phyloP scores from a whole-genome alignment of 139 green algal genomes.

The Chlorella sp. region DNA sequence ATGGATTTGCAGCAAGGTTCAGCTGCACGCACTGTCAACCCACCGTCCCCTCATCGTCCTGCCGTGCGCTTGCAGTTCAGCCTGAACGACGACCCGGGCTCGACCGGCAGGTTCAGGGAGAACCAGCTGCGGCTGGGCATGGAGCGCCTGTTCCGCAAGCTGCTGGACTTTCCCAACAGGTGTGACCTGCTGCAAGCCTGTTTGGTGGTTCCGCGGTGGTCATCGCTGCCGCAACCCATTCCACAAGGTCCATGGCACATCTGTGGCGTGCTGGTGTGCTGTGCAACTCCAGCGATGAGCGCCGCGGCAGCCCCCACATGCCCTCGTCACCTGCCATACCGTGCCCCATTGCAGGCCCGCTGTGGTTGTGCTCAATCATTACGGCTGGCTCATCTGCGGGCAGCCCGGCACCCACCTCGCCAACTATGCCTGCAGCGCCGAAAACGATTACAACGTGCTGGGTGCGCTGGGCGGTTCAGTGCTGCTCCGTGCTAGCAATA shows the following conservation, averaged over 20 bases:
- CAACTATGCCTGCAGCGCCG: neutral
- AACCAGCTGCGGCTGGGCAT: neutral
- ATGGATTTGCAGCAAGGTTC: no score
- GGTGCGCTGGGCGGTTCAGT: neutral
- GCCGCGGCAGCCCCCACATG: neutral
- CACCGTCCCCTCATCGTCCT: no score
- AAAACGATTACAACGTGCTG: neutral
- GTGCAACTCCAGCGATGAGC: neutral
- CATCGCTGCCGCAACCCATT: no score
- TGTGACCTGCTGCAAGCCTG: neutral
- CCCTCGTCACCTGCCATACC: neutral
- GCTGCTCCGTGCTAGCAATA: neutral
- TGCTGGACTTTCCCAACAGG: neutral
- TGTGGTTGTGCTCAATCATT: constrained; percentile 3
- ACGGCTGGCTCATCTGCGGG: neutral
- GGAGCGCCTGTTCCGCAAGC: constrained; percentile 17
- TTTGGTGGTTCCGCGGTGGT: no score
- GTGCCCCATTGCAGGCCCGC: neutral
- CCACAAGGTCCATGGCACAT: no score
- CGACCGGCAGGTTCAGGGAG: neutral
- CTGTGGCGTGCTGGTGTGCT: no score
- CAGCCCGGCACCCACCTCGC: neutral
- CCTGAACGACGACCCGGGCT: constrained; percentile 1
- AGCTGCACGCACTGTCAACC: no score
- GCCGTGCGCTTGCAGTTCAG: neutral